Percentiles rank a stretch among this genome's conserved stretches.
Evolutionary conservation across 305 asterid genomes (phyloP).

Genomic region (Petunia hybrid): DNA sequence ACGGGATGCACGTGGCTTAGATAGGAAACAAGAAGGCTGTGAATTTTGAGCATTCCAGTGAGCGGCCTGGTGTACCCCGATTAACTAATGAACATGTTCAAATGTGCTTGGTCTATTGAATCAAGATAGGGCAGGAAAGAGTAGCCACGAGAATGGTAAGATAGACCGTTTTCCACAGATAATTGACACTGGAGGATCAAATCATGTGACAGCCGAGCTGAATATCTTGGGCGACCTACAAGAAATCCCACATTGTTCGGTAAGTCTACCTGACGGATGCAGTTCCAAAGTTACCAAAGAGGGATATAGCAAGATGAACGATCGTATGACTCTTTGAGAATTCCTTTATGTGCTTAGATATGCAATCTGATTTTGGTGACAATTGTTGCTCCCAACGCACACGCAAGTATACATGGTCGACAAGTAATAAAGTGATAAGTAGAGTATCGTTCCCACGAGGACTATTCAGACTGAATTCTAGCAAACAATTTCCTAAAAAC

Average conservation of each 20-base stretch:
- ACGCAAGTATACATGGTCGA: no score
- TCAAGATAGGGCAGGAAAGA: no score
- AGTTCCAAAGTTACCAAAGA: not conserved
- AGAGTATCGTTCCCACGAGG: no score
- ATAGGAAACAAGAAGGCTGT: not conserved
- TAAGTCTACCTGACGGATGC: not conserved
- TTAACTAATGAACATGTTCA: not conserved
- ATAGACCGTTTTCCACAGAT: not conserved
- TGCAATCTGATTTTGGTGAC: not conserved
- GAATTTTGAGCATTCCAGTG: no score
- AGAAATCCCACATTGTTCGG: not conserved
- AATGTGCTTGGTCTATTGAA: not conserved
- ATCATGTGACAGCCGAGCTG: not conserved
- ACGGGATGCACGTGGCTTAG: no score
- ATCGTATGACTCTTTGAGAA: no score
- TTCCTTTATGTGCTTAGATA: not conserved
- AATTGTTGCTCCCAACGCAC: no score
- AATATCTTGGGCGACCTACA: not conserved
- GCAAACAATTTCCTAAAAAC: no score
- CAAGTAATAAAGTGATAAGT: no score
- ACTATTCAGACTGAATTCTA: no score
- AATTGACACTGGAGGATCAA: not conserved
- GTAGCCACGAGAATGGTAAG: not conserved
- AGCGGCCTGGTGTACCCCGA: no score
- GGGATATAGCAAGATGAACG: not conserved